phyloP scores from a whole-genome alignment of 164 flowering plant genomes.

The Dillenia turbinata region DNA sequence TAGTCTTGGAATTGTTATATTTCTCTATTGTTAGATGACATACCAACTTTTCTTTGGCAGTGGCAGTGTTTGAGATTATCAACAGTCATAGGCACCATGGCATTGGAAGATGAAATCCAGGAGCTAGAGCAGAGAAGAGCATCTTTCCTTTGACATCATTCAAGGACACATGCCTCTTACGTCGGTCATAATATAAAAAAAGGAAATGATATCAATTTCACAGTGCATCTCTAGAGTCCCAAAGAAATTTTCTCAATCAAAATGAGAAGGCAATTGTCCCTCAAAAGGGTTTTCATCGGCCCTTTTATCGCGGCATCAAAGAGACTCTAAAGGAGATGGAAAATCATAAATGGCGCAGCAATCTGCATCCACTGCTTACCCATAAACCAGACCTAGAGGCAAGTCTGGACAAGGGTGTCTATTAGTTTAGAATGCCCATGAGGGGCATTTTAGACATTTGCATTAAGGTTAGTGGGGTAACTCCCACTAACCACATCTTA shows the following conservation, averaged over 20 bases:
- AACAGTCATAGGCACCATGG: too few species aligned
- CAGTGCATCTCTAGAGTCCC: slow-evolving; percentile 39
- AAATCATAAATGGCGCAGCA: slow-evolving; percentile 35
- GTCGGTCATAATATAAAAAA: not conserved
- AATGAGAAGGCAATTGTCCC: slow-evolving; percentile 43
- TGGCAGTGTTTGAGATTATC: too few species aligned
- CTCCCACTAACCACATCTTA: too few species aligned
- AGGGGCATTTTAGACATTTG: too few species aligned
- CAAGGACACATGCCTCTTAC: not conserved
- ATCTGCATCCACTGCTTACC: slow-evolving; percentile 17
- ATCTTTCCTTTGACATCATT: not conserved
- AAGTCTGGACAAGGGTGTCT: slow-evolving; percentile 19
- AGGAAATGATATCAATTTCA: slow-evolving; percentile 1
- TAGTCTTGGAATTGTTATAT: too few species aligned
- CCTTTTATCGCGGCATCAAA: slow-evolving; percentile 41
- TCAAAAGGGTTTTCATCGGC: slow-evolving; percentile 42
- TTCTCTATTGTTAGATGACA: too few species aligned
- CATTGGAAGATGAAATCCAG: not conserved
- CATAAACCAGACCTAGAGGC: slow-evolving; percentile 13
- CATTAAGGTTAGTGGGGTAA: too few species aligned
- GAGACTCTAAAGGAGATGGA: slow-evolving; percentile 35
- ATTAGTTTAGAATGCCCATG: too few species aligned
- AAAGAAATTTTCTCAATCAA: slow-evolving; percentile 29
- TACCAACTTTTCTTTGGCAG: too few species aligned
- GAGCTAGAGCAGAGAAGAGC: not conserved